Percentiles rank a stretch among this genome's conserved stretches.
phyloP scores from a whole-genome alignment of 495 filamentous ascomycete species.

The Oidiodendron maius region DNA sequence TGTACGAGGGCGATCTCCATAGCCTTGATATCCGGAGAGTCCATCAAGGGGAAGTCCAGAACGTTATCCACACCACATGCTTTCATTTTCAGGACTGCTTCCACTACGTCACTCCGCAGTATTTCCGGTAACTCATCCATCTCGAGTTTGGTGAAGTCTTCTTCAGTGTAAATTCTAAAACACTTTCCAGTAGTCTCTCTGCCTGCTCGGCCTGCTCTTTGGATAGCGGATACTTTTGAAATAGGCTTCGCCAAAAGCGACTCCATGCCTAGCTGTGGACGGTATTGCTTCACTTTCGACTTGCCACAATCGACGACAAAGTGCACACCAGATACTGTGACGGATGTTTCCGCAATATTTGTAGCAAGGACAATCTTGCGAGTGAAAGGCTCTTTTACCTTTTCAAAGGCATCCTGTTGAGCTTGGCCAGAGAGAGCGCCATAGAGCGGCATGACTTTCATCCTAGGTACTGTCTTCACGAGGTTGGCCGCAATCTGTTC shows the following conservation, averaged over 20 bases:
- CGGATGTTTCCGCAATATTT: conserved; percentile 97
- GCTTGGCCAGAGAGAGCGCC: conserved; percentile 55
- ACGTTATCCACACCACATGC: conserved; percentile 83
- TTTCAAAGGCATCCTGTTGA: conserved; percentile 81
- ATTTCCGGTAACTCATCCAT: conserved; percentile 82
- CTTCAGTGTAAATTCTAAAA: conserved; percentile 82
- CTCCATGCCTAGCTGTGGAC: conserved; percentile 77
- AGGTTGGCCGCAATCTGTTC: conserved; percentile 71
- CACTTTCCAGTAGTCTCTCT: conserved; percentile 89
- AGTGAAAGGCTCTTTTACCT: conserved; percentile 61
- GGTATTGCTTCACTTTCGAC: conserved; percentile 89
- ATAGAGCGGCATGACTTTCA: conserved; percentile 43
- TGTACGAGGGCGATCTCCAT: conserved; percentile 81
- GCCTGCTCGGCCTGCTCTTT: conserved; percentile 87
- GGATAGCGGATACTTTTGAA: conserved; percentile 88
- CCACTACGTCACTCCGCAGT: conserved; percentile 77
- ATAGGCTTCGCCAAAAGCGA: conserved; percentile 88
- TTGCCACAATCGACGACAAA: conserved; percentile 93
- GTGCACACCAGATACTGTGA: conserved; percentile 89
- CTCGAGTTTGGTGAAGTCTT: conserved; percentile 64
- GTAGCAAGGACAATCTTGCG: conserved; percentile 90
- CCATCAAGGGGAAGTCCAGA: conserved; percentile 77
- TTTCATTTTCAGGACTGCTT: conserved; percentile 89
- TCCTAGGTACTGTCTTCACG: conserved; percentile 66
- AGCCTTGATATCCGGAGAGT: conserved; percentile 68